Evolutionary conservation across 192 early-diverging fungal species (phyloP), one percentile per base, ranked within the genome.

Genomic region (Paraglomus brasilianum): DNA sequence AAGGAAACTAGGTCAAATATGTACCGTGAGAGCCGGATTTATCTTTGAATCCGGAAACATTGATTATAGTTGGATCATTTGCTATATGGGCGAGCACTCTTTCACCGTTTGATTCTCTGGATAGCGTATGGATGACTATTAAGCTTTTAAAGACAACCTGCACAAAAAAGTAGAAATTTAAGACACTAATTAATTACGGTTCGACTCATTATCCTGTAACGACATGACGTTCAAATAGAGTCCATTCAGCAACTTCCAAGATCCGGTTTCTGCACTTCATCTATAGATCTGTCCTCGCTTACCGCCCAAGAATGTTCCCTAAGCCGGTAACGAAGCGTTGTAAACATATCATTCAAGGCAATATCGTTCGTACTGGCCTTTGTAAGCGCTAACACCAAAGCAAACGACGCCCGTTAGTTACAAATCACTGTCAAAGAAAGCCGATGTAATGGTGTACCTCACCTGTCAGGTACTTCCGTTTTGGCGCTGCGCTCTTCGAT

Each of bases 401-500:
- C 13, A 55, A 51, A 1, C 21, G 44, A n/a, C n/a, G n/a, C n/a
- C n/a, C n/a, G n/a, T n/a, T n/a, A n/a, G n/a, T n/a, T n/a, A n/a
- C n/a, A n/a, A n/a, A n/a, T n/a, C n/a, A n/a, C n/a, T n/a, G n/a
- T n/a, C n/a, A n/a, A n/a, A n/a, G n/a, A n/a, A n/a, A n/a, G n/a
- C n/a, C n/a, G n/a, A n/a, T n/a, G n/a, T n/a, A n/a, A n/a, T n/a
- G n/a, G n/a, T n/a, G n/a, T n/a, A n/a, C n/a, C n/a, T 22, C 81
- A 87, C 86, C 79, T 66, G 84, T 80, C 30, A 97, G 91, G 78
- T 99, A 95, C 79, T 97, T 99, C 75, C 93, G 91, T 76, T 98
- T 98, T 50, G 96, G 96, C 7, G 95, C 91, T 41, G 89, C 87
- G 75, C 95, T 93, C 49, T 97, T 95, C 57, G 81, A 77, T 66